Conservation (phyloP, 2,329 filamentous ascomycete genomes). For the Thelonectria blattea region DNA sequence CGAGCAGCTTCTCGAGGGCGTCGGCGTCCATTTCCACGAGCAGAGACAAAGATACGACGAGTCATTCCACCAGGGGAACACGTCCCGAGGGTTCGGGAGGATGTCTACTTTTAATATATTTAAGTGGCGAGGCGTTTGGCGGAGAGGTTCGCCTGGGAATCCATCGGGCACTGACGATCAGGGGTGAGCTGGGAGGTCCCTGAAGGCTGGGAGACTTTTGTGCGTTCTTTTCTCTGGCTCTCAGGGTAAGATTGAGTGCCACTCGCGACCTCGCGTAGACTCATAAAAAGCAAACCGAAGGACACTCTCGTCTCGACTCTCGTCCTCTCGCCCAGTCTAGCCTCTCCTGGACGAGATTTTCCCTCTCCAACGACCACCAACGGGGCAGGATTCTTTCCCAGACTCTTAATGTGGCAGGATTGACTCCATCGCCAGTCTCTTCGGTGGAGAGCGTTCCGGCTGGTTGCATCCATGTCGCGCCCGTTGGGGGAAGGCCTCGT, state of each 20-base stretch:
- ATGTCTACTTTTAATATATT: neutral
- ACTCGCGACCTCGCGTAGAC: neutral
- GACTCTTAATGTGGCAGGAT: neutral
- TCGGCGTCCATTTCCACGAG: neutral
- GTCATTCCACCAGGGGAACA: neutral
- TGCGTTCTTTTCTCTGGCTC: neutral
- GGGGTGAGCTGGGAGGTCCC: too few species aligned
- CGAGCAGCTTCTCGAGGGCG: conserved; percentile 12
- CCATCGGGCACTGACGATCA: neutral
- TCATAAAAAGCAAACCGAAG: neutral
- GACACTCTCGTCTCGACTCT: neutral
- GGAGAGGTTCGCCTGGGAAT: neutral
- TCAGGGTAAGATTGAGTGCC: neutral
- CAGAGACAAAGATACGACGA: neutral
- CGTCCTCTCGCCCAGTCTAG: neutral
- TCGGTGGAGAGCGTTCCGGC: neutral
- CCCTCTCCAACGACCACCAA: neutral
- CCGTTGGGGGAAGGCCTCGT: too few species aligned
- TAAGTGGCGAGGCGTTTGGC: neutral
- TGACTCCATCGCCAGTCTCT: neutral
- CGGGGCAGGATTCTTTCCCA: neutral
- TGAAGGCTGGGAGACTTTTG: neutral
- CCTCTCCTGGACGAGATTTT: neutral
- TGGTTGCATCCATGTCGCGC: too few species aligned
- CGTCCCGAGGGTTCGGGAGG: neutral